Evolutionary conservation across 805 yeast genomes (phyloP), one percentile per base, ranked within the genome.

Genomic region (Hanseniaspora hatyaiensis): DNA sequence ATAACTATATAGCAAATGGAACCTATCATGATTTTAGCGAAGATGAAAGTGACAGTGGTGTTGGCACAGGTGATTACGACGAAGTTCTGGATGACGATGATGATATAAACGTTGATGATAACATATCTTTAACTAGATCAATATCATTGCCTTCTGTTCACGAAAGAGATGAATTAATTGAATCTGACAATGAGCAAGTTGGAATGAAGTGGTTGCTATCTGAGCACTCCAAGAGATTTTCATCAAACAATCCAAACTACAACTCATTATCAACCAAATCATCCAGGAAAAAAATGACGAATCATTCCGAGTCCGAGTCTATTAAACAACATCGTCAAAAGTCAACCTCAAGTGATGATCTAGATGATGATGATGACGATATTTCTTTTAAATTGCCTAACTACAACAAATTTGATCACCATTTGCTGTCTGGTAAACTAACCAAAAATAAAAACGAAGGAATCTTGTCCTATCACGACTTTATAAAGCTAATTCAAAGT

Each of bases 141-240:
- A 63, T 64, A 1, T 67, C 71, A 1, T 50, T 68, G 16, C 72
- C 72, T 2, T 68, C 71, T 1, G 61, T 62, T 1, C 59, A 65
- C n/a, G 68, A 61, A 36, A 57, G 60, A 15, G 59, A 57, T 9
- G 62, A 58, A 9, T 12, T 39, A 18, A 39, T 46, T 11, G 44
- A 46, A 18, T 45, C 49, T 1, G 51, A 41, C 15, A 41, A 34
- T 26, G 51, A 48, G 4, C 38, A 41, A 26, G 51, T 54, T 20
- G 51, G 62, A 1, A 63, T 65, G 19, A 65, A 63, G 34, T 66
- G 72, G 71, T 52, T 66, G 30, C 40, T 66, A 24, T 62, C 63
- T 47, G 71, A 67, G 42, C 71, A 67, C 50, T 67, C 63, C 33
- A 54, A 70, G 42, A 53, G 68, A 38, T 65, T 65, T 4, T 52